A percentile compares a stretch with the other conserved stretches of the same genome.
Conservation (phyloP, 1,139 yeast species). For the Taphrina communis region DNA sequence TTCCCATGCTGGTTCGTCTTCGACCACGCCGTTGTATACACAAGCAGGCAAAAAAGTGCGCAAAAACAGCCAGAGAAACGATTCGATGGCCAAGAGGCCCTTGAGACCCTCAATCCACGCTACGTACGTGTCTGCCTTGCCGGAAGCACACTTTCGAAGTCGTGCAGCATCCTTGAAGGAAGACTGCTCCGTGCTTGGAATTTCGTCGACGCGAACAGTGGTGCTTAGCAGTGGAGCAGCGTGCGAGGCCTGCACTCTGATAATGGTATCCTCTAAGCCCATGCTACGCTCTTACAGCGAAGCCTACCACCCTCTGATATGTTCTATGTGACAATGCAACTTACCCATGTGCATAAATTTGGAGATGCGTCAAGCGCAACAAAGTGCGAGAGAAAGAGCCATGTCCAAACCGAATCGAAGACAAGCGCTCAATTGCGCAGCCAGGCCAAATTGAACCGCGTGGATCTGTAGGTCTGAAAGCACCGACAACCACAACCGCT, state of each 20-base stretch:
- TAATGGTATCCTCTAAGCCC: conserved; percentile 1
- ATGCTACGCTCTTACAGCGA: no score
- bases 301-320: no score
- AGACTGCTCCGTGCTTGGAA: not conserved
- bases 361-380: no score
- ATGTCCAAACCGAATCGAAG: no score
- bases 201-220: not conserved
- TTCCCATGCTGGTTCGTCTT: not conserved
- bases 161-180: not conserved
- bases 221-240: not conserved
- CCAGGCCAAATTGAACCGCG: no score
- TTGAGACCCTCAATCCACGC: conserved; percentile 14
- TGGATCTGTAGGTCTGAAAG: no score
- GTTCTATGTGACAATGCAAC: no score
- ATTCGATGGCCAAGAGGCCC: conserved; percentile 1
- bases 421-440: no score
- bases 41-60: not conserved
- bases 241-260: not conserved
- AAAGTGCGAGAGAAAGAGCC: no score
- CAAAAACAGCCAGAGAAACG: not conserved
- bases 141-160: not conserved
- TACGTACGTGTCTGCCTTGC: not conserved
- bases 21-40: conserved; percentile 2
- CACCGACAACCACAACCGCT: no score
- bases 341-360: no score